Evolutionary conservation across 371 early-diverging fungal species (phyloP), one percentile per base, ranked within the genome.

Genomic region (Mucor indicus): DNA sequence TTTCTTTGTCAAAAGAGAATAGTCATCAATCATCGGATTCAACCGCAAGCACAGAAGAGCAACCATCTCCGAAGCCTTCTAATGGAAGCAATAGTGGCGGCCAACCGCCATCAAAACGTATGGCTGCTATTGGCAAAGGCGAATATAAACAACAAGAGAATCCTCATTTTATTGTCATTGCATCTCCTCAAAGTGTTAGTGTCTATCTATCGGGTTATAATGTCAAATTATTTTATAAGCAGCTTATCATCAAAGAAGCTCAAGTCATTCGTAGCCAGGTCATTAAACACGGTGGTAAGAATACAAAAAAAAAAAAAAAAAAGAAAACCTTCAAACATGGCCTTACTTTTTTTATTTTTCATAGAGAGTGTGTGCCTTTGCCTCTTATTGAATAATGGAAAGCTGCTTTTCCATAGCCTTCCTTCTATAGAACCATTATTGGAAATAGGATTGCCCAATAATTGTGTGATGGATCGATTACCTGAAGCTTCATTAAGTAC

Each of bases 81-180:
- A n/a, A n/a, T n/a, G n/a, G n/a, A n/a, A n/a, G n/a, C n/a, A n/a
- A n/a, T n/a, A n/a, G n/a, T n/a, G n/a, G n/a, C n/a, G n/a, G n/a
- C n/a, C n/a, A n/a, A n/a, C n/a, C n/a, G n/a, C n/a, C n/a, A 1
- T 59, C 60, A 0, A 60, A 60, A 7, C 60, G 60, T 32, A 60
- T 60, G 51, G 43, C 38, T 3, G 60, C 60, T 2, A 46, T 60
- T 37, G 60, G 60, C 1, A 60, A 60, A 35, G 40, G 42, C 11
- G 70, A 74, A 20, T 65, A 70, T 20, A 50, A 55, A 15, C 50
- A 51, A 2, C 72, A 71, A 45, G 50, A 60, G 2, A 38, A 63
- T 25, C 76, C 76, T 12, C 76, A 75, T 40, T 54, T 65, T 24
- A 24, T 67, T 12, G 24, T 72, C 5, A 36, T 59, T 25, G 52